phyloP scores from a whole-genome alignment of 345 rosid species.

The Aegle marmelos region DNA sequence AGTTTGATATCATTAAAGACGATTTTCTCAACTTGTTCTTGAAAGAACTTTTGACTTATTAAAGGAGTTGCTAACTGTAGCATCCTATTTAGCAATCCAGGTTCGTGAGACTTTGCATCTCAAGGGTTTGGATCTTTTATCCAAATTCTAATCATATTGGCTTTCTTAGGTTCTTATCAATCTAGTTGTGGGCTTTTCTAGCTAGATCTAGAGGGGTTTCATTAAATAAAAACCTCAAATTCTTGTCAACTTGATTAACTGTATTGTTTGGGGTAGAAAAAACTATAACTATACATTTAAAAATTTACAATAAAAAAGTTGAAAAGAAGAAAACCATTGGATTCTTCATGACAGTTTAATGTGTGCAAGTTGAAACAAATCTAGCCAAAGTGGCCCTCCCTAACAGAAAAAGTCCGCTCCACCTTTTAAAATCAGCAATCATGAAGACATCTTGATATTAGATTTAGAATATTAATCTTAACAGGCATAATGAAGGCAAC shows the following conservation, averaged over 20 bases:
- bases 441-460: background rate
- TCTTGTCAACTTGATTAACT: background rate
- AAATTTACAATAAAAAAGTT: background rate
- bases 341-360: background rate
- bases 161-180: too few species aligned
- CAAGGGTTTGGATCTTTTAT: too few species aligned
- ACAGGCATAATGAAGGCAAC: background rate
- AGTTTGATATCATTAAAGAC: too few species aligned
- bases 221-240: background rate
- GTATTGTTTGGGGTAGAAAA: background rate
- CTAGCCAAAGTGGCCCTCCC: background rate
- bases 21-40: too few species aligned
- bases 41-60: too few species aligned
- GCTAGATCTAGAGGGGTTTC: too few species aligned
- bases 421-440: background rate
- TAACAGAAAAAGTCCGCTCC: background rate
- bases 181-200: too few species aligned
- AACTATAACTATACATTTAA: background rate
- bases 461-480: background rate
- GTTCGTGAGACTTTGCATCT: too few species aligned
- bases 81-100: too few species aligned
- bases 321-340: background rate
- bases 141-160: too few species aligned
- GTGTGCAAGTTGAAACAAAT: background rate
- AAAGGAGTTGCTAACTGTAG: too few species aligned